phyloP scores from a whole-genome alignment of 768 basidiomycete species.

The Neoboletus subvelutipes region DNA sequence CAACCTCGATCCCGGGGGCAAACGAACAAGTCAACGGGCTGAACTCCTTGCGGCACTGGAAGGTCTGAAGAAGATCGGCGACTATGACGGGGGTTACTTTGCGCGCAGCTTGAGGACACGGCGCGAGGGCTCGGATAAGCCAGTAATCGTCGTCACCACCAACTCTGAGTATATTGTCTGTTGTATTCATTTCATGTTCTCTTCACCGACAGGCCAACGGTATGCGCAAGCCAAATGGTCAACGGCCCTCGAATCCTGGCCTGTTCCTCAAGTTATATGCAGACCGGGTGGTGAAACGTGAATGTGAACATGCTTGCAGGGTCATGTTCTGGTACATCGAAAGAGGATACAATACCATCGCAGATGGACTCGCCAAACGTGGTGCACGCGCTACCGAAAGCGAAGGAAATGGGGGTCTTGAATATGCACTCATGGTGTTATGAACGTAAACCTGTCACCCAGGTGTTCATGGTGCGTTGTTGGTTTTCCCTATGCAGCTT shows the following conservation, averaged over 20 bases:
- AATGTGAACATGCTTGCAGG: slow-evolving; percentile 1
- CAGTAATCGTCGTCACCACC: background rate
- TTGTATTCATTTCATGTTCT: background rate
- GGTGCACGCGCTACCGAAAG: background rate
- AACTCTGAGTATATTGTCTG: slow-evolving; percentile 4
- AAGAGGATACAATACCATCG: slow-evolving; percentile 24
- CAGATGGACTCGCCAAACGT: slow-evolving; percentile 25
- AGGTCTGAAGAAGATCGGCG: slow-evolving; percentile 28
- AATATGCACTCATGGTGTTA: background rate
- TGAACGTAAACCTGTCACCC: background rate
- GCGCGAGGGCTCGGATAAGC: background rate
- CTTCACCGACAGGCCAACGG: background rate
- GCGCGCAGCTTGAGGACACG: background rate
- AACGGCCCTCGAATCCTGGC: background rate
- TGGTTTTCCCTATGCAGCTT: background rate
- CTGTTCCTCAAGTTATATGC: background rate
- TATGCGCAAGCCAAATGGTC: background rate
- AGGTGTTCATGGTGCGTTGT: background rate
- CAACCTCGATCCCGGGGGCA: slow-evolving; percentile 16
- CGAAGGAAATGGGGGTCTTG: background rate
- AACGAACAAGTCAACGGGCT: slow-evolving; percentile 32
- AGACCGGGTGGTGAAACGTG: background rate
- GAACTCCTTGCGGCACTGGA: slow-evolving; percentile 32
- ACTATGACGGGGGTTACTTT: slow-evolving; percentile 17
- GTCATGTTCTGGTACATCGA: slow-evolving; percentile 28